Evolutionary conservation across 257 asterid species (phyloP), one percentile per base, ranked within the genome.

Genomic region (Echites panduratus): DNA sequence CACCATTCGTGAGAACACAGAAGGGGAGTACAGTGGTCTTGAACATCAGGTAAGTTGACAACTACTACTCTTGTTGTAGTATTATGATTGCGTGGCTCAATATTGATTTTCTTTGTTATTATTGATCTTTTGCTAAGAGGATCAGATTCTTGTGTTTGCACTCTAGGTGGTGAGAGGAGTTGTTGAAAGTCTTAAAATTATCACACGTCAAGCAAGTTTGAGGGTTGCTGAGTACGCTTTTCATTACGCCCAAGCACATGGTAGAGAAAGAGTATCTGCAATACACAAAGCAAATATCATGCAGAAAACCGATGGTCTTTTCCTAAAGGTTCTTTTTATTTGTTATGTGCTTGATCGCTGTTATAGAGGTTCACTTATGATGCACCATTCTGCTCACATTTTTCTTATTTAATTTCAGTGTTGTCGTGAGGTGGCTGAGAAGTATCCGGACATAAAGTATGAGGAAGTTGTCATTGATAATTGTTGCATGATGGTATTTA

Each of bases 291-390:
- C 98, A 79, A 93, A 93, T 73, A 93, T 93, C 89, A 93, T 93
- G 98, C 97, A 91, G 84, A 93, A 91, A 85, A 91, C 98, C 70
- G 98, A 93, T 22, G 98, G 98, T 72, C 98, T 93, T 82, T 93
- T 93, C 86, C 97, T 93, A 62, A 89, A 91, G 97, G 98, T 93
- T 57, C 70, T 70, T 7, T 13, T 44, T 4, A 24, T 19, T 47
- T 71, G 14, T 43, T 45, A 13, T 63, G 24, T 74, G 20, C 48
- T 64, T 4, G 41, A 50, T 29, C 14, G 0, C 12, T 50, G 44
- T 32, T 10, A 41, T 56, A 5, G 38, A 32, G 57, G 24, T 52
- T 77, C n/a, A 62, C 48, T 74, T 72, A 72, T 66, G 65, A 67
- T 73, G 80, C 68, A 56, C 49, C 56, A 17, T 48, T 71, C 35